These are phyloP conservation scores for Gaeumannomyces tritici DNA, from an alignment of 2,329 filamentous ascomycete genomes.

Conservation along the genomic window DNA sequence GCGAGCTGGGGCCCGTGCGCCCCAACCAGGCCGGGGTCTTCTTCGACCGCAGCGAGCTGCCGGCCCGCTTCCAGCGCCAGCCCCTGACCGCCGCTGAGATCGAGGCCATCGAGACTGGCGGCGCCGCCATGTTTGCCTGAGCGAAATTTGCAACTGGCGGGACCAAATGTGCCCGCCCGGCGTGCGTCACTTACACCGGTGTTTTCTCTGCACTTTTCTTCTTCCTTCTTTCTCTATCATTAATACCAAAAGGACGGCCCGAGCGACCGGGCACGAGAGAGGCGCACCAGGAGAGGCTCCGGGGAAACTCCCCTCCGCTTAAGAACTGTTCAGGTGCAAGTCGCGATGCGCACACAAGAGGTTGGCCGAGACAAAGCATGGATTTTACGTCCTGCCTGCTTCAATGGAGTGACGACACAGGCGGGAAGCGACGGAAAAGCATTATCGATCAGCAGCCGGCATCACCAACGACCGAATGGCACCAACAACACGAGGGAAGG, in stretches of 20 bases:
- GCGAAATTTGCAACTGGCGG: not conserved
- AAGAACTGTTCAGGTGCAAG: not conserved
- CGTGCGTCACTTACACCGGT: not conserved
- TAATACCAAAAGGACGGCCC: not conserved
- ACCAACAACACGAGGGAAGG: not conserved
- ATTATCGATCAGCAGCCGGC: not conserved
- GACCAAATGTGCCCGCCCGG: not conserved
- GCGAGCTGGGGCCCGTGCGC: conserved; percentile 61
- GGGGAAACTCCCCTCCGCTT: not conserved
- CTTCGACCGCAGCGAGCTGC: conserved; percentile 86
- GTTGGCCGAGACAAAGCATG: not conserved
- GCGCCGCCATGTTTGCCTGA: conserved; percentile 52
- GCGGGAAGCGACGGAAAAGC: not conserved
- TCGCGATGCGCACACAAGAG: not conserved
- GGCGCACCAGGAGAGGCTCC: not conserved
- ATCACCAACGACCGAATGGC: not conserved
- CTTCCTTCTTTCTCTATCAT: not conserved
- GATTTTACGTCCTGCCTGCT: not conserved
- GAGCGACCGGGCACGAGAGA: not conserved
- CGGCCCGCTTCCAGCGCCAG: conserved; percentile 68
- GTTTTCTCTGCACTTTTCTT: not conserved
- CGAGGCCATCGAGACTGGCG: conserved; percentile 89
- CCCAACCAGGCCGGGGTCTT: conserved; percentile 59
- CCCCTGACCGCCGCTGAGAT: conserved; percentile 77
- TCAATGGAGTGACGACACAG: not conserved